Evolutionary conservation across 2,329 filamentous ascomycete genomes (phyloP).

Genomic region (Cladophialophora chaetospira): DNA sequence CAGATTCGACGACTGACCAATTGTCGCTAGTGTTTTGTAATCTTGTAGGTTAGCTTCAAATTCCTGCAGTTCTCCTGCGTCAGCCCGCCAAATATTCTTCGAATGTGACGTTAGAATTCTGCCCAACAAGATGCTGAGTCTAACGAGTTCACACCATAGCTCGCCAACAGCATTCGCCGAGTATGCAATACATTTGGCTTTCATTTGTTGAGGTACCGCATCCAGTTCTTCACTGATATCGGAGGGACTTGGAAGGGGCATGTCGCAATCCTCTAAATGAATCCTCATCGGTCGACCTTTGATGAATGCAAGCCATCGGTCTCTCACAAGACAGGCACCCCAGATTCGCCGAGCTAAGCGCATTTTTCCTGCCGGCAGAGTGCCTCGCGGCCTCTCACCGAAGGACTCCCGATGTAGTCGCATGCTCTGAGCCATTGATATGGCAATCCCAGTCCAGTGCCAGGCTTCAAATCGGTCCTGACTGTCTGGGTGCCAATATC

Average conservation of each 20-base stretch:
- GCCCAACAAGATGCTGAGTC: neutral
- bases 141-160: neutral
- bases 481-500: neutral
- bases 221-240: neutral
- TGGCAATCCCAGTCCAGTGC: neutral
- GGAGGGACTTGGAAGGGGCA: neutral
- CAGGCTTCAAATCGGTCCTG: neutral
- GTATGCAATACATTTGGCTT: neutral
- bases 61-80: neutral
- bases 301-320: neutral
- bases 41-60: neutral
- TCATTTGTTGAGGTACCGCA: neutral
- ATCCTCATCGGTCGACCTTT: neutral
- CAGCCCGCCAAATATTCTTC: neutral
- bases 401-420: neutral
- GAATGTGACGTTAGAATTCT: neutral
- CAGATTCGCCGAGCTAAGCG: neutral
- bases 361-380: neutral
- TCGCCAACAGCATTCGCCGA: neutral
- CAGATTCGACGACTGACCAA: neutral
- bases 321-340: neutral
- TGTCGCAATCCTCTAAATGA: neutral
- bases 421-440: neutral
- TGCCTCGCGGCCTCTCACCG: neutral
- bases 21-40: neutral